phyloP scores from a whole-genome alignment of 495 filamentous ascomycete genomes.

The Daldinia vernicosa region DNA sequence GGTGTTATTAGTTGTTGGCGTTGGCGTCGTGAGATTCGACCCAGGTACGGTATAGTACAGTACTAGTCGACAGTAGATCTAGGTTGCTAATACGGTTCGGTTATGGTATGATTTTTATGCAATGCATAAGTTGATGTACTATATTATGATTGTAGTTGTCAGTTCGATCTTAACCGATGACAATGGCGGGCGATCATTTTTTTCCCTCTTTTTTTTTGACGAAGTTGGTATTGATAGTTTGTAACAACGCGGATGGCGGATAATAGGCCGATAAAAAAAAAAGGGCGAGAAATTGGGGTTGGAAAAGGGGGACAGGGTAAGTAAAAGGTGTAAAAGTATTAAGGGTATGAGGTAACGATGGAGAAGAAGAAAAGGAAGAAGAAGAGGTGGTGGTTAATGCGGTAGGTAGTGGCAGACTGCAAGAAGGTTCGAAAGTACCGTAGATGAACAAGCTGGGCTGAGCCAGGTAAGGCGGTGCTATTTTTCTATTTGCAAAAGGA shows the following conservation, averaged over 20 bases:
- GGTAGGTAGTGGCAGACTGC: not conserved
- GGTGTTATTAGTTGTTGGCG: constrained; percentile 24
- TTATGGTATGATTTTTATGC: constrained; percentile 18
- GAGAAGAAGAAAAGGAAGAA: not conserved
- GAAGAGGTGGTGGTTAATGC: not conserved
- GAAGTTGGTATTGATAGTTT: constrained; percentile 19
- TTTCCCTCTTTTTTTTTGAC: not conserved
- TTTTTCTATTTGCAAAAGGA: not conserved
- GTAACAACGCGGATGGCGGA: constrained; percentile 31
- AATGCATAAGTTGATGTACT: constrained; percentile 19
- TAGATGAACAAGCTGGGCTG: not conserved
- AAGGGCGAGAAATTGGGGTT: not conserved
- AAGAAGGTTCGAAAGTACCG: too few species aligned
- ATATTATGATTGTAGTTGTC: constrained; percentile 27
- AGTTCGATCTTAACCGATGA: constrained; percentile 23
- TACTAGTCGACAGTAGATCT: not conserved
- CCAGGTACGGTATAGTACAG: constrained; percentile 20
- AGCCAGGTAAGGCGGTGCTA: not conserved
- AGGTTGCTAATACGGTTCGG: constrained; percentile 12
- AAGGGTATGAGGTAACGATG: not conserved
- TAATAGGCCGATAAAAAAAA: constrained; percentile 33
- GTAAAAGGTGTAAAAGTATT: not conserved
- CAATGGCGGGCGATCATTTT: constrained; percentile 24
- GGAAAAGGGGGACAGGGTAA: not conserved
- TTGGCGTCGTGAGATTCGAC: constrained; percentile 33